Evolutionary conservation across 2,329 filamentous ascomycete species (phyloP), one percentile per base, ranked within the genome.

Genomic region (Colletotrichum nymphaeae): DNA sequence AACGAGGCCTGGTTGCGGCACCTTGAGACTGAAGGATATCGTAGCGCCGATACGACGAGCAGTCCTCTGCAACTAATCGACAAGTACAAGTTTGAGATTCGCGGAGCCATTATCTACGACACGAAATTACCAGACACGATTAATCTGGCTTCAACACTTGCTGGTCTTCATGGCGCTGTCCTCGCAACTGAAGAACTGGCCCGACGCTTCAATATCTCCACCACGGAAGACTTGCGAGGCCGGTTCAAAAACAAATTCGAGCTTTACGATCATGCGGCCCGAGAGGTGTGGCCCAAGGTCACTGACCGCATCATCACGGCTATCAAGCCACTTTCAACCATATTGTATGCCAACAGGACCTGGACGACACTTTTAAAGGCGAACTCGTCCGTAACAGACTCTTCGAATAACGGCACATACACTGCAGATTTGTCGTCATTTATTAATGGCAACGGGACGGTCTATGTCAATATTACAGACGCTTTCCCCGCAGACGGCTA

Each of bases 371-470:
- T 69, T 6, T 16, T 69, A 1, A 69, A 22, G 19, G 58, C 49
- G 6, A 69, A 69, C 1, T 55, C 66, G 7, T 69, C 58, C 30
- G 16, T 69, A 14, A 63, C 9, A 7, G 66, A 69, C 22, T n/a
- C 46, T 24, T 69, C 66, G 4, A 69, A 69, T 9, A 69, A 69
- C 24, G 58, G 57, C 22, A 69, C 66, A 22, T 69, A 63, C 14
- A 56, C 11, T 5, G 30, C 55, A 24, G 58, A 63, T 16, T 16
- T 69, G 1, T 63, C 66, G 1, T 57, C 32, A 0, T 57, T 69
- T 2, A 5, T 69, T 24, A 56, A 63, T 2, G 22, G 58, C 24
- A 42, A 58, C 32, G 28, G 28, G 4, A 14, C 24, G 3, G 49
- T 69, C 6, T 69, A 63, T 24, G 32, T 69, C 42, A 69, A 69